Conservation (phyloP, 768 basidiomycete genomes). For the Tricholoma bakamatsutake region DNA sequence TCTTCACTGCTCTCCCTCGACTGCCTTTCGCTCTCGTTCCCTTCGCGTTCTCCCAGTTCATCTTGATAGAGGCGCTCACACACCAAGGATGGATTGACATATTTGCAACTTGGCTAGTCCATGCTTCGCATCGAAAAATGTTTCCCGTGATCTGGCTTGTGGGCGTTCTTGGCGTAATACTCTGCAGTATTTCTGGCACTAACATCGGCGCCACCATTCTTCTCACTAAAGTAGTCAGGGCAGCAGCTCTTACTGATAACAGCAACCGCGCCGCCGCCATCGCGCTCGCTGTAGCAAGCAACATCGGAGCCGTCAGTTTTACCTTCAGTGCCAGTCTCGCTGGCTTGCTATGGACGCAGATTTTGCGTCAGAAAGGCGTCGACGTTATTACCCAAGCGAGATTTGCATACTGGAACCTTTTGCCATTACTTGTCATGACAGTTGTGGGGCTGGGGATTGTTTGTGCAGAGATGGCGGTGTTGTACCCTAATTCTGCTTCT, state of each 20-base stretch:
- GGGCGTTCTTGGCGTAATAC: constrained; percentile 63
- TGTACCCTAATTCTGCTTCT: constrained; percentile 21
- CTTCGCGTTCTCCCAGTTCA: constrained; percentile 93
- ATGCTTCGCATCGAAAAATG: constrained; percentile 36
- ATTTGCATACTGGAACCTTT: constrained; percentile 70
- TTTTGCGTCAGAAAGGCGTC: constrained; percentile 70
- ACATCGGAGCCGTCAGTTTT: constrained; percentile 87
- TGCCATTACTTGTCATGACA: constrained; percentile 64
- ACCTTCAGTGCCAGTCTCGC: constrained; percentile 87
- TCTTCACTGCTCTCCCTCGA: constrained; percentile 55
- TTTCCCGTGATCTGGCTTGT: constrained; percentile 58
- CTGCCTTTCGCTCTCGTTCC: constrained; percentile 81
- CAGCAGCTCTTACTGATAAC: constrained; percentile 31
- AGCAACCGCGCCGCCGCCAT: constrained; percentile 53
- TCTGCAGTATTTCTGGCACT: constrained; percentile 81
- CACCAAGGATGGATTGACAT: constrained; percentile 85
- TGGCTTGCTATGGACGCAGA: constrained; percentile 77
- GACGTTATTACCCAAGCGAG: constrained; percentile 42
- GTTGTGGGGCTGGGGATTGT: constrained; percentile 63
- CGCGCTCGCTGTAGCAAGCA: constrained; percentile 79
- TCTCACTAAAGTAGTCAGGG: constrained; percentile 71
- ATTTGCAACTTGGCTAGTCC: constrained; percentile 64
- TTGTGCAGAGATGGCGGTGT: constrained; percentile 66
- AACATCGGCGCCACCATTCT: constrained; percentile 92
- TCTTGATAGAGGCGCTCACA: constrained; percentile 80